phyloP scores from a whole-genome alignment of 768 basidiomycete species.

The Termitomyces sp. region DNA sequence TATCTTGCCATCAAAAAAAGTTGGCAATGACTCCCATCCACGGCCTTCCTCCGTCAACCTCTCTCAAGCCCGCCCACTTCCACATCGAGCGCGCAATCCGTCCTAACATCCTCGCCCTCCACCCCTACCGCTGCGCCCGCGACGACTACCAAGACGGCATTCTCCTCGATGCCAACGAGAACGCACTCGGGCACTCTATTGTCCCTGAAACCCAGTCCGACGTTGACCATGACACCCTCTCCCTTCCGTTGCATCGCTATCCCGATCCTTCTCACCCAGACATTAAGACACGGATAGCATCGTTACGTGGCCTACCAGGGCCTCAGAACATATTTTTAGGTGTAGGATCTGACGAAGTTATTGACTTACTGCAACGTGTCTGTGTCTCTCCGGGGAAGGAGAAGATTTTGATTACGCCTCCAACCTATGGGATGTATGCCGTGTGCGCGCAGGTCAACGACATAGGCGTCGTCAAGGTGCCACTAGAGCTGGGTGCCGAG shows the following conservation, averaged over 20 bases:
- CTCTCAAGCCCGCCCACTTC: constrained; percentile 73
- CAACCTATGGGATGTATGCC: constrained; percentile 97
- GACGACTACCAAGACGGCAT: constrained; percentile 93
- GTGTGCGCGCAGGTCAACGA: constrained; percentile 97
- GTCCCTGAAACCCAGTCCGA: constrained; percentile 25
- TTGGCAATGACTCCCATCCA: constrained; percentile 76
- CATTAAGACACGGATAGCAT: constrained; percentile 75
- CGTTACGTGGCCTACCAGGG: constrained; percentile 64
- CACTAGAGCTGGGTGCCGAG: constrained; percentile 54
- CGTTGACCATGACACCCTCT: constrained; percentile 34
- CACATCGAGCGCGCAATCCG: constrained; percentile 79
- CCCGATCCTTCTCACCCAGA: constrained; percentile 85
- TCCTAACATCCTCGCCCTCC: constrained; percentile 87
- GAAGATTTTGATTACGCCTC: constrained; percentile 85
- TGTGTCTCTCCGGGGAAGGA: constrained; percentile 78
- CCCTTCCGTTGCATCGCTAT: constrained; percentile 79
- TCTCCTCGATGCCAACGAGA: constrained; percentile 97
- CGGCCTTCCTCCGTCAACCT: constrained; percentile 44
- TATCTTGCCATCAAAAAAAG: neutral
- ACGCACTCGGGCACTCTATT: constrained; percentile 87
- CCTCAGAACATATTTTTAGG: constrained; percentile 82
- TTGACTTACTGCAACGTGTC: constrained; percentile 90
- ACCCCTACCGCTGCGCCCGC: constrained; percentile 93
- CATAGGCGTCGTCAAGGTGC: constrained; percentile 73
- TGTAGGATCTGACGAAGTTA: constrained; percentile 95